A percentile compares a stretch with the other conserved stretches of the same genome.
Evolutionary conservation across 768 basidiomycete species (phyloP).

Genomic region (Termitomyces sp.): DNA sequence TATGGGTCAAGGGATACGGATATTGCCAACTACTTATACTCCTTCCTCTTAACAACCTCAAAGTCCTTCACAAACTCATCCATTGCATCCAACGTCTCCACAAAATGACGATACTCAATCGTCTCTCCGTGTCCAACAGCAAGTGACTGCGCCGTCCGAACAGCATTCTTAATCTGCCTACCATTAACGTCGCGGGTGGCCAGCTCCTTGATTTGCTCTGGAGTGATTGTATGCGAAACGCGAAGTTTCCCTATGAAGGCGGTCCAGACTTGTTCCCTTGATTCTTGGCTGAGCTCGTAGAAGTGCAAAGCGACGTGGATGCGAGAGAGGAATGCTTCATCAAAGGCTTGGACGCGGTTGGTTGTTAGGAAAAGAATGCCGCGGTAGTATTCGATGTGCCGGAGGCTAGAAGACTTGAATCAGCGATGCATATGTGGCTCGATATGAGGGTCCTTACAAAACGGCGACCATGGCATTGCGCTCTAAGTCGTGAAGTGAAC

Average conservation of each 20-base stretch:
- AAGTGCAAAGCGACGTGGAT: constrained; percentile 68
- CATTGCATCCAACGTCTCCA: constrained; percentile 59
- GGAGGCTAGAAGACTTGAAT: constrained; percentile 34
- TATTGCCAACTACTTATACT: no score
- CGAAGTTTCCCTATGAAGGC: constrained; percentile 53
- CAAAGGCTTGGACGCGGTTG: constrained; percentile 56
- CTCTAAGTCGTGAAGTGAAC: constrained; percentile 59
- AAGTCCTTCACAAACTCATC: constrained; percentile 55
- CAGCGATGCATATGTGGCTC: constrained; percentile 8
- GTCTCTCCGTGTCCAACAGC: constrained; percentile 45
- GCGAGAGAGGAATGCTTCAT: constrained; percentile 66
- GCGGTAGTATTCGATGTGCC: constrained; percentile 55
- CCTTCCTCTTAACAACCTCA: constrained; percentile 17
- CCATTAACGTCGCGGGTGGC: constrained; percentile 56
- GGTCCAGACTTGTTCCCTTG: constrained; percentile 58
- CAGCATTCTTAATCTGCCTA: constrained; percentile 68
- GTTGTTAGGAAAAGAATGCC: constrained; percentile 57
- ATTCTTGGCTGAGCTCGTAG: constrained; percentile 48
- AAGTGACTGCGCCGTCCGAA: constrained; percentile 59
- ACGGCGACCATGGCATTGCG: constrained; percentile 74
- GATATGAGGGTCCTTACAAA: constrained; percentile 38
- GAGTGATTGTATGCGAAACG: constrained; percentile 30
- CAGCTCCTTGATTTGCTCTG: constrained; percentile 41
- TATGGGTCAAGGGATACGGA: no score
- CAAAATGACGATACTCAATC: constrained; percentile 47